Percentiles rank a stretch among this genome's conserved stretches.
Conservation (phyloP, 2,329 filamentous ascomycete species). For the Dactylonectria macrodidyma region DNA sequence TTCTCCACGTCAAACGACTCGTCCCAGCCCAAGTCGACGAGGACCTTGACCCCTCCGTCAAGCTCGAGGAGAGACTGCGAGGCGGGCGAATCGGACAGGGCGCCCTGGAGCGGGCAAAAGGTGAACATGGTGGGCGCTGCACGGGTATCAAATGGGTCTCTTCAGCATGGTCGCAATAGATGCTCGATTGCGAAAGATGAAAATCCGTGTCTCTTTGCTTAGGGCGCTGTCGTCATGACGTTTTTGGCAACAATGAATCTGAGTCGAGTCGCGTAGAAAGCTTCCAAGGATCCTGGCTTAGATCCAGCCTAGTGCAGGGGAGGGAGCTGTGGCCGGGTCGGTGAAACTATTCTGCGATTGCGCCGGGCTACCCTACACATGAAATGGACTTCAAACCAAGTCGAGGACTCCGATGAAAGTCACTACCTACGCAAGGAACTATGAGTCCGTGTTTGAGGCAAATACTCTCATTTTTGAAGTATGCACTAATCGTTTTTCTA, state of each 20-base stretch:
- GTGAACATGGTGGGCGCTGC: constrained; percentile 83
- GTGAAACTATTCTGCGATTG: constrained; percentile 44
- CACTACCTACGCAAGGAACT: too few relatives aligned
- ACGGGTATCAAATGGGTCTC: constrained; percentile 37
- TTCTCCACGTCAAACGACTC: constrained; percentile 87
- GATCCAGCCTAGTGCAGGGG: constrained; percentile 38
- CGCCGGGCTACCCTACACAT: constrained; percentile 26
- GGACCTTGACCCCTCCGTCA: constrained; percentile 94
- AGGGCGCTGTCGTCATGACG: constrained; percentile 37
- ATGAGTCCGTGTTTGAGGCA: too few relatives aligned
- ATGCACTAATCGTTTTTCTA: too few relatives aligned
- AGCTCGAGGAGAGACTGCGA: constrained; percentile 97
- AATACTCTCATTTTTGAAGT: too few relatives aligned
- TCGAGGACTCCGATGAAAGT: neutral
- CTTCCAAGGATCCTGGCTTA: constrained; percentile 39
- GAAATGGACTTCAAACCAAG: neutral
- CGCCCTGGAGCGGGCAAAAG: constrained; percentile 92
- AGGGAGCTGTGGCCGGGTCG: constrained; percentile 27
- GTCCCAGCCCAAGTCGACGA: constrained; percentile 97
- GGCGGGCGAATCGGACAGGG: constrained; percentile 87
- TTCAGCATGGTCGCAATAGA: constrained; percentile 39
- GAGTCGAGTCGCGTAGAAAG: constrained; percentile 38
- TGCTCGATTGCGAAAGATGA: constrained; percentile 5
- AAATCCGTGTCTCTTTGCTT: constrained; percentile 22
- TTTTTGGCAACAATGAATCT: constrained; percentile 42